These are phyloP conservation scores for Globisporangium spinosum DNA, from an alignment of 352 stramenopile genomes.

Conservation along the genomic window DNA sequence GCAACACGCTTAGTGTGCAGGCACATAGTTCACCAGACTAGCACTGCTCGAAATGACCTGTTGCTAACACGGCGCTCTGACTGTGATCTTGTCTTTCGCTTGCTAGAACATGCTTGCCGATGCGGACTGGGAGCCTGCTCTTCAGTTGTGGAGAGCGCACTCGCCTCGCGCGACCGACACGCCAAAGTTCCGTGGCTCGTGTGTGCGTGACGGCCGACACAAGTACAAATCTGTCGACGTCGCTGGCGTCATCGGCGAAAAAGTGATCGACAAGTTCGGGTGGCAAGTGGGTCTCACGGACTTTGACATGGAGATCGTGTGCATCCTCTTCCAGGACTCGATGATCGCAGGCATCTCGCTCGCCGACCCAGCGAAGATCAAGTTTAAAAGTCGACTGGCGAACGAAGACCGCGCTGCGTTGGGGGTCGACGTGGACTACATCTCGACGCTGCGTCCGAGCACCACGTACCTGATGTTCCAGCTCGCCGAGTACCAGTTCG, in stretches of 20 bases:
- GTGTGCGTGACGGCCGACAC: conserved; percentile 74
- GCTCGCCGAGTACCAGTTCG: conserved; percentile 45
- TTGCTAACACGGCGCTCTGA: too few relatives aligned
- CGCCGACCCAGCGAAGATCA: conserved; percentile 45
- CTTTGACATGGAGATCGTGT: conserved; percentile 74
- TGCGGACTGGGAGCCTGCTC: conserved; percentile 47
- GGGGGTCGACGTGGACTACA: conserved; percentile 50
- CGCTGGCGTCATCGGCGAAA: conserved; percentile 54
- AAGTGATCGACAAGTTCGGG: conserved; percentile 49
- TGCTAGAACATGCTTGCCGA: conserved; percentile 42
- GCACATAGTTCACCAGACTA: background rate
- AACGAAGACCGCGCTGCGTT: conserved; percentile 60
- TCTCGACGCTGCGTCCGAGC: conserved; percentile 73
- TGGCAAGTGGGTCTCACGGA: conserved; percentile 61
- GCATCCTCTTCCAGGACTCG: conserved; percentile 69
- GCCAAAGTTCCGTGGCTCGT: conserved; percentile 70
- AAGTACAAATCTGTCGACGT: conserved; percentile 66
- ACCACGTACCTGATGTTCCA: conserved; percentile 77
- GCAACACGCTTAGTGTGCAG: conserved; percentile 8
- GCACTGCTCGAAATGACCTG: background rate
- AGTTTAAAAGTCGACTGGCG: conserved; percentile 66
- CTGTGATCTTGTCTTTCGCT: background rate
- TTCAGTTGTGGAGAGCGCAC: conserved; percentile 61
- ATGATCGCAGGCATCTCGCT: conserved; percentile 67
- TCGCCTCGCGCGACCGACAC: conserved; percentile 18